Percentiles rank a stretch among this genome's conserved stretches.
Evolutionary conservation across 495 filamentous ascomycete genomes (phyloP).

Genomic region (Aspergillus indologenus): DNA sequence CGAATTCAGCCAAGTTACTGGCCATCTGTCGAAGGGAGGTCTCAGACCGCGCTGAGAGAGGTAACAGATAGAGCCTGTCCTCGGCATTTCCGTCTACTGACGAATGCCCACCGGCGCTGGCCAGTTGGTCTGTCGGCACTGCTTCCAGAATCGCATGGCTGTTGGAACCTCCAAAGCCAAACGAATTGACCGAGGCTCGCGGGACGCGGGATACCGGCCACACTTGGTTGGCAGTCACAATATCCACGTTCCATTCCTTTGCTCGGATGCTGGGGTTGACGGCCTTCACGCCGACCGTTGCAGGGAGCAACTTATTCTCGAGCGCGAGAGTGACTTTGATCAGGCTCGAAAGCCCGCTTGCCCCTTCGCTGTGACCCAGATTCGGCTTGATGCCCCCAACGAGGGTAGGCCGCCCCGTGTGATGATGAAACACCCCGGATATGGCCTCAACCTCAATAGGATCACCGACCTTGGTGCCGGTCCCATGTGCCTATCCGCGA

Average conservation of each 20-base stretch:
- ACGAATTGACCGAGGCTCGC: background rate
- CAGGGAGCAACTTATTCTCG: background rate
- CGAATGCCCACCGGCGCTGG: too few species aligned
- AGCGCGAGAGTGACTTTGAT: background rate
- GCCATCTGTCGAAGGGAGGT: background rate
- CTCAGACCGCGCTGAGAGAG: background rate
- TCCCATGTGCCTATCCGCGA: conserved; percentile 1
- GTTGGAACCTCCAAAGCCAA: background rate
- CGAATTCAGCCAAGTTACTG: background rate
- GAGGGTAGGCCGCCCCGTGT: background rate
- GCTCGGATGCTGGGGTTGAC: background rate
- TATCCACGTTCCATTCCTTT: background rate
- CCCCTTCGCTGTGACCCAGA: conserved; percentile 1
- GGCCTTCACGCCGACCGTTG: background rate
- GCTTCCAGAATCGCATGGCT: background rate
- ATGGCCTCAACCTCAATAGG: background rate
- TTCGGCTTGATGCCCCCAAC: background rate
- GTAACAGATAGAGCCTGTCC: background rate
- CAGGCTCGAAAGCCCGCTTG: background rate
- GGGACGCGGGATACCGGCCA: background rate
- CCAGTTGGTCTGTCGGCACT: too few species aligned
- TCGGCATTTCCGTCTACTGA: background rate
- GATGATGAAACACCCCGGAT: background rate
- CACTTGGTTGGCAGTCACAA: background rate
- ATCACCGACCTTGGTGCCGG: background rate